Conservation (phyloP, 306 rosid species). For the Delonix regia region DNA sequence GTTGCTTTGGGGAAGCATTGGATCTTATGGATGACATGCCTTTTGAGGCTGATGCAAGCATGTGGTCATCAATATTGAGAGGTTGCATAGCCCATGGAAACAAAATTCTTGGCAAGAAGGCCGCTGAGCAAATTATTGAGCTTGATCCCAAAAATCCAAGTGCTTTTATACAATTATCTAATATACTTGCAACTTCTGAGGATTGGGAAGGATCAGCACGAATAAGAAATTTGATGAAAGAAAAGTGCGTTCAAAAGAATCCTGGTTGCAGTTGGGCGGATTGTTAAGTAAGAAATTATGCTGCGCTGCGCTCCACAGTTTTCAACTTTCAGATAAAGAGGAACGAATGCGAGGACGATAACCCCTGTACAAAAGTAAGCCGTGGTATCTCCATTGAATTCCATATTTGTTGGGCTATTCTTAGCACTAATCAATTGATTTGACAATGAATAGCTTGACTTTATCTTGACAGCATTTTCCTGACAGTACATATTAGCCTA, state of each 20-base stretch:
- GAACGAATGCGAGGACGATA: too few relatives aligned
- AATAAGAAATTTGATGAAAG: slow-evolving; percentile 62
- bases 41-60: slow-evolving; percentile 63
- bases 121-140: slow-evolving; percentile 54
- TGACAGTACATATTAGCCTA: neutral
- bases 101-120: slow-evolving; percentile 53
- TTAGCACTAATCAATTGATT: neutral
- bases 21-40: slow-evolving; percentile 46
- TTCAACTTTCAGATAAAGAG: neutral
- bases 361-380: neutral
- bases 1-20: slow-evolving; percentile 63
- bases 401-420: slow-evolving; percentile 6
- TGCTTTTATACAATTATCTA: slow-evolving; percentile 76
- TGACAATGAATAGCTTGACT: slow-evolving; percentile 6
- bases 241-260: slow-evolving; percentile 51
- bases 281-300: slow-evolving; percentile 38
- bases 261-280: slow-evolving; percentile 78
- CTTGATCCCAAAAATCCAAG: slow-evolving; percentile 65
- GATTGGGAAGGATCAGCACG: slow-evolving; percentile 82
- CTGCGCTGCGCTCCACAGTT: neutral
- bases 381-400: neutral
- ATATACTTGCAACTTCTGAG: slow-evolving; percentile 58
- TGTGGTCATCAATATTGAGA: slow-evolving; percentile 73
- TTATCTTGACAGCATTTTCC: slow-evolving; percentile 3
- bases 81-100: slow-evolving; percentile 71